Base-by-base conservation (phyloP, 345 rosid species). In the Limnanthes douglasii region DNA sequence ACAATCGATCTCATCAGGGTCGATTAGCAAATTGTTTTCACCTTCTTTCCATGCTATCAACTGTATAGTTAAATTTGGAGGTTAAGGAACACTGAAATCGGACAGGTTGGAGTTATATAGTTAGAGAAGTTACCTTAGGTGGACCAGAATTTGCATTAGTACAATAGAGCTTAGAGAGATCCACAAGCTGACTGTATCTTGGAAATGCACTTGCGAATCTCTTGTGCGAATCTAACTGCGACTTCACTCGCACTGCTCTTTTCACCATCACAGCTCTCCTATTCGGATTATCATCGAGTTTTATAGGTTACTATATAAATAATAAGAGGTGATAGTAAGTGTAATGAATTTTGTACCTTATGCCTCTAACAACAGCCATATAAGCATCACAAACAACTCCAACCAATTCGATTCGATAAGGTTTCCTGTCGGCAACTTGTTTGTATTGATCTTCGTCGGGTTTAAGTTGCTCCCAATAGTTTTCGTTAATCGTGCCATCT, bases 301-400 rank as follows among this genome's bases (percentile, higher is more conserved):
- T 15, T 16, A 12, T 4, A n/a, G n/a, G 14, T 25, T 3, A 5
- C 6, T 8, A 24, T 1, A n/a, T 21, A 8, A 21, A 12, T 10
- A 18, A 3, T 17, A 25, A 25, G 6, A 31, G 12, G 4, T 31
- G 15, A 10, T 2, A 3, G 8, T 1, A 3, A 12, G 6, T 31
- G 6, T 3, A 11, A n/a, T n/a, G 4, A 21, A 21, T 21, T 21
- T 13, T 18, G 6, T 65, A 83, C 95, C 94, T 68, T 51, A 84
- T 75, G 55, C 96, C 98, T 52, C 98, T 56, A 21, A 69, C 68
- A 6, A 75, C 94, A 0, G 98, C 96, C 5, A 90, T 64, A 57
- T 84, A 84, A 20, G 94, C 82, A 33, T 90, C 98, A 31, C 94
- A 90, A 34, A 80, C 75, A 4, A 90, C 98, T 12, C 96, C 96